Base-by-base conservation (phyloP, 2,329 filamentous ascomycete species). In the Fusarium clavum region DNA sequence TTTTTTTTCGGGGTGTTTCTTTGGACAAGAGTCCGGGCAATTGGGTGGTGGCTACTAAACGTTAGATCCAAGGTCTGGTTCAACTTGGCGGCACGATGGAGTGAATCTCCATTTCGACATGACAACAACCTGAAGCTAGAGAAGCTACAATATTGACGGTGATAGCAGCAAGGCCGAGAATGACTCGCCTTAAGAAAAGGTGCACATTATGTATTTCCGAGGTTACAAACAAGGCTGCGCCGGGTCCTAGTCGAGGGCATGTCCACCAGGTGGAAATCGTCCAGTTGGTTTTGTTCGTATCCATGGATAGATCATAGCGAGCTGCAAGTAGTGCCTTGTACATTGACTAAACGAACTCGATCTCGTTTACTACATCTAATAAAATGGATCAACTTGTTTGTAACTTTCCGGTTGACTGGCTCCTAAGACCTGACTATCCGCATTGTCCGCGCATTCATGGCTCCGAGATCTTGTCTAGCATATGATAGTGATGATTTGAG, bases 291-390 rank as follows among this genome's bases (percentile, higher is more conserved):
- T 53, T 14, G 34, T 53, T 53, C 49, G 49, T 53, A 53, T 53
- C 49, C 49, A 43, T 43, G 49, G 32, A 53, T 53, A 53, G 49
- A 40, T 53, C 48, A 52, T 53, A 20, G 14, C 49, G 24, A 53
- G 34, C 30, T 43, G 18, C 34, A 27, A 43, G 48, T 22, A 41
- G 20, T 29, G 49, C 27, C 20, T 32, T 63, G 54, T 54, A 58
- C 61, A 54, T 67, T 49, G 48, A 58, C 47, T 43, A 18, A 30
- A 47, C 29, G 25, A 62, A 60, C 44, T 51, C 46, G 29, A 61
- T 46, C 68, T 61, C 61, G 22, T 71, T 57, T 73, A 61, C 67
- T 68, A 58, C 56, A 67, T 44, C 57, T 55, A n/a, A 43, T 55
- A 14, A 43, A 13, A 29, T 53, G 24, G 34, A 53, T 25, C 24